phyloP scores from a whole-genome alignment of 1,284 basidiomycete genomes.

The Singerocomus inundabilis region DNA sequence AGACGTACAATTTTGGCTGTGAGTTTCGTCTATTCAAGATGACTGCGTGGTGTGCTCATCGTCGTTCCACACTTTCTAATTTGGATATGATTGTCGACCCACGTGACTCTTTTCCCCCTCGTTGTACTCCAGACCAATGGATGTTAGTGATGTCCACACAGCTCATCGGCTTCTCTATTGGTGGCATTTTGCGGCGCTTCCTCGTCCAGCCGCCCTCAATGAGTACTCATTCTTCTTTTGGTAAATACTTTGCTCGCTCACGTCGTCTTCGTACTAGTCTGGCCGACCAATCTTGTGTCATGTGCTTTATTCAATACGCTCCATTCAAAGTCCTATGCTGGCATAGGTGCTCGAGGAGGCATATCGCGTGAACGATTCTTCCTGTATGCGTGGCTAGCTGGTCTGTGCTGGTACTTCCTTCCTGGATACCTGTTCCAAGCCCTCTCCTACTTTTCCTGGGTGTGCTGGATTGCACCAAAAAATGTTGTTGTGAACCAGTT shows the following conservation, averaged over 20 bases:
- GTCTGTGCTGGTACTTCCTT: constrained; percentile 67
- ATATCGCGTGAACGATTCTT: constrained; percentile 55
- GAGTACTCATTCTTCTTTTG: constrained; percentile 34
- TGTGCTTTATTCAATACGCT: constrained; percentile 58
- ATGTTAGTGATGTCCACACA: constrained; percentile 43
- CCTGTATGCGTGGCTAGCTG: constrained; percentile 42
- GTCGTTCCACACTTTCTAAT: neutral
- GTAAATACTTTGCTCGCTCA: neutral
- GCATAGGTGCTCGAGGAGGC: constrained; percentile 39
- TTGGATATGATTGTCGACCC: neutral
- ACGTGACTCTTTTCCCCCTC: constrained; percentile 14
- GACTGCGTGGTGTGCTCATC: neutral
- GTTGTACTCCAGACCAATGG: constrained; percentile 33
- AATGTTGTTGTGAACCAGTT: constrained; percentile 66
- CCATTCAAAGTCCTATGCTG: constrained; percentile 52
- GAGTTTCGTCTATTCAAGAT: constrained; percentile 18
- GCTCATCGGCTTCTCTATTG: constrained; percentile 46
- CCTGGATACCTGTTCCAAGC: constrained; percentile 74
- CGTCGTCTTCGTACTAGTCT: constrained; percentile 41
- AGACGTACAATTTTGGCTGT: constrained; percentile 36
- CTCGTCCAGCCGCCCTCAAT: constrained; percentile 43
- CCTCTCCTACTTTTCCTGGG: constrained; percentile 64
- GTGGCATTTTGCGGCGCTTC: constrained; percentile 45
- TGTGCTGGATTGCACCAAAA: constrained; percentile 81
- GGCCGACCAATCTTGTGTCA: constrained; percentile 52